These are phyloP conservation scores for Extremus antarcticus DNA, from an alignment of 495 filamentous ascomycete genomes.

Conservation along the genomic window DNA sequence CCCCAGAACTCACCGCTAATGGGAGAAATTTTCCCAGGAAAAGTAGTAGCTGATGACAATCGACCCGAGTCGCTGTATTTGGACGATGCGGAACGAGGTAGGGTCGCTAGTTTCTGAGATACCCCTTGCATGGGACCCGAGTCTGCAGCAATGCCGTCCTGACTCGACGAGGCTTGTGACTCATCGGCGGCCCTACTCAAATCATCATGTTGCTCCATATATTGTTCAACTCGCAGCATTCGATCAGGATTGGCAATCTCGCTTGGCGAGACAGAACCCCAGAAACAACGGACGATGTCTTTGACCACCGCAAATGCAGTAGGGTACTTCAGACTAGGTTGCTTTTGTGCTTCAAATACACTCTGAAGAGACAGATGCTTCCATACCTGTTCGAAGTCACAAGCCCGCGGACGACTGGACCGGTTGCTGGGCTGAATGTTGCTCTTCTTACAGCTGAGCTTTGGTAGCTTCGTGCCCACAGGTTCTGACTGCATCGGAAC, in stretches of 20 bases:
- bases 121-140: neutral
- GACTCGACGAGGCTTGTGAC: neutral
- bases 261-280: neutral
- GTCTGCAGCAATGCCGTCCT: neutral
- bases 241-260: neutral
- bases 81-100: neutral
- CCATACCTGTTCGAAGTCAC: neutral
- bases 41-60: neutral
- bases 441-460: neutral
- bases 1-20: neutral
- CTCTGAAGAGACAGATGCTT: neutral
- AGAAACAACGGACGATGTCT: neutral
- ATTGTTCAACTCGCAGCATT: neutral
- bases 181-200: neutral
- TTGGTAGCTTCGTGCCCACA: neutral
- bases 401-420: neutral
- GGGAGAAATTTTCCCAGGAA: neutral
- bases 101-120: neutral
- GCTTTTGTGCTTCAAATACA: neutral
- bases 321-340: neutral
- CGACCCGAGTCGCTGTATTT: neutral
- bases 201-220: neutral
- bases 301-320: neutral
- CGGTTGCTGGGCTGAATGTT: neutral
- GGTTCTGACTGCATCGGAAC: neutral